Evolutionary conservation across 176 grass and related monocot genomes (phyloP), one percentile per base, ranked within the genome.

Genomic region (Zea luxurians): DNA sequence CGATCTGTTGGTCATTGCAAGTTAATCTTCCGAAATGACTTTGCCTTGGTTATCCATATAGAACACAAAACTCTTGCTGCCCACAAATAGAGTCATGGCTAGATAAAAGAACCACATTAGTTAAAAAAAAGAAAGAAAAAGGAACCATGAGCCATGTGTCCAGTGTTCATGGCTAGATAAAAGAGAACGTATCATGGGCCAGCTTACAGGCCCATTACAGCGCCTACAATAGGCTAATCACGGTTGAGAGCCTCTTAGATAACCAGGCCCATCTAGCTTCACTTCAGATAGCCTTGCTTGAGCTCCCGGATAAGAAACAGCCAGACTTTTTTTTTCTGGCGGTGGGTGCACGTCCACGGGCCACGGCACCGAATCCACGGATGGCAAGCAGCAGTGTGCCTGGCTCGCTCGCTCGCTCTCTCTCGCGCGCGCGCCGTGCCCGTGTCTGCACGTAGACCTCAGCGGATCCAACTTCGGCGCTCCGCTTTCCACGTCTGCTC

Each of bases 391-490:
- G 45, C 8, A 62, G 3, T 8, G 16, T 42, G 0, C 11, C 42
- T 48, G 63, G 27, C 35, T 46, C 27, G 27, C 27, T 27, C 27
- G 27, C 27, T 27, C 27, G 27, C 38, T 20, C 0, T 41, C 18
- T 48, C 21, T 15, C 21, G 10, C 48, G 10, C 4, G 48, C 13
- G 15, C 4, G 50, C 9, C 27, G 27, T 27, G 27, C 6, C 36
- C 37, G 77, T 67, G 46, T 2, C 36, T 7, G 62, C 37, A 8
- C 58, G 84, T 68, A 43, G 1, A 62, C 72, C 78, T 70, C 57
- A 37, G 17, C 18, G 64, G 27, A 27, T 27, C 27, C 27, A 3
- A 60, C 42, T 46, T 38, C n/a, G 6, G 17, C 55, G 55, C 55
- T 63, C 48, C 47, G 48, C 35, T 46, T 40, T 50, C 61, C 50